Percentiles rank a stretch among this genome's conserved stretches.
phyloP scores from a whole-genome alignment of 352 stramenopile species.

The Phytopythium litorale region DNA sequence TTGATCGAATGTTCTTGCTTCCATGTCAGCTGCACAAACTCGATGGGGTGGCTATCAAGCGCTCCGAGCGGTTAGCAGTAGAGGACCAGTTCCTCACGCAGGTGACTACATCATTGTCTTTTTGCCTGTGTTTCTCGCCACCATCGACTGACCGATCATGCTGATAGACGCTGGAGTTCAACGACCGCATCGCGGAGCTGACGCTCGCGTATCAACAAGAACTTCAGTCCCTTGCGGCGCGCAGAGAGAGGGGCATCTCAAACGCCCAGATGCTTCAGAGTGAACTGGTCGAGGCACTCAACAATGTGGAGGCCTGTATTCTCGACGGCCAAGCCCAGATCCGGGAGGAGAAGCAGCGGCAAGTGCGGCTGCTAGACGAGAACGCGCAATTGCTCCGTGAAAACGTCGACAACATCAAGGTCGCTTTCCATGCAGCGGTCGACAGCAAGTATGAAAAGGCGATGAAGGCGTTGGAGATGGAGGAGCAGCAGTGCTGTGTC shows the following conservation, averaged over 20 bases:
- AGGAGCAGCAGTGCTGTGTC: conserved; percentile 35
- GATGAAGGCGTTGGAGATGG: conserved; percentile 12
- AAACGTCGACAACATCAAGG: conserved; percentile 30
- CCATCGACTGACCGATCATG: neutral
- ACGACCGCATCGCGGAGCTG: conserved; percentile 53
- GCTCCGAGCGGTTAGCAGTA: conserved; percentile 28
- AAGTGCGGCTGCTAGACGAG: conserved; percentile 35
- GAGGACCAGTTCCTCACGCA: conserved; percentile 51
- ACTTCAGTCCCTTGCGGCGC: conserved; percentile 37
- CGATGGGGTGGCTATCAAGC: conserved; percentile 40
- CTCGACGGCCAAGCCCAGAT: conserved; percentile 37
- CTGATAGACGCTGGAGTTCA: conserved; percentile 50
- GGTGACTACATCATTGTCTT: conserved; percentile 7
- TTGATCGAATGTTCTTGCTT: too few relatives aligned
- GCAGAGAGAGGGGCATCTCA: conserved; percentile 32
- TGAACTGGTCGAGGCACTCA: conserved; percentile 55
- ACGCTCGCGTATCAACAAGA: conserved; percentile 54
- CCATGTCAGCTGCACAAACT: conserved; percentile 33
- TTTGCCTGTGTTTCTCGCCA: neutral
- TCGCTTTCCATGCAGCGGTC: conserved; percentile 20
- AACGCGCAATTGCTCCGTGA: conserved; percentile 31
- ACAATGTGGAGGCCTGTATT: conserved; percentile 50
- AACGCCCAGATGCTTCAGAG: conserved; percentile 62
- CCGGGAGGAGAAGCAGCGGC: conserved; percentile 36
- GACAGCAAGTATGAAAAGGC: conserved; percentile 18